Conservation (phyloP, 192 early-diverging fungal genomes). For the Linnemannia zychae region DNA sequence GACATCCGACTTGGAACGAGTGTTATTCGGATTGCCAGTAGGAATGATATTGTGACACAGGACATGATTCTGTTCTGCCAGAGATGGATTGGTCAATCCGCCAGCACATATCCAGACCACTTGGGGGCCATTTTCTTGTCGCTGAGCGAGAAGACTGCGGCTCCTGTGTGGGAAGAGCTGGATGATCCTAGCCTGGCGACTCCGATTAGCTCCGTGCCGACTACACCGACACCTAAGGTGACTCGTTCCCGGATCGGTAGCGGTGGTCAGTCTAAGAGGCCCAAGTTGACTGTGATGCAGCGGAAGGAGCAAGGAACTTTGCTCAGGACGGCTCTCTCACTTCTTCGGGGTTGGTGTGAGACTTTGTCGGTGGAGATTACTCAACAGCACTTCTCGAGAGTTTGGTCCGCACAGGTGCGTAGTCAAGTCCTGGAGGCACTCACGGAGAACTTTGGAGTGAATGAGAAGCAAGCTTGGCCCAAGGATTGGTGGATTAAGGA, state of each 20-base stretch:
- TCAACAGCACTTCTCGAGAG: constrained; percentile 4
- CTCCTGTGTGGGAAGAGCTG: constrained; percentile 10
- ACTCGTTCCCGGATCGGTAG: constrained; percentile 13
- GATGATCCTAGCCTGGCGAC: not conserved
- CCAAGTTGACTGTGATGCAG: constrained; percentile 31
- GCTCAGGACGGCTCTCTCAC: constrained; percentile 14
- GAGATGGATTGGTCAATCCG: constrained; percentile 16
- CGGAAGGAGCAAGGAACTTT: constrained; percentile 38
- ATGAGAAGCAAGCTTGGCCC: constrained; percentile 54
- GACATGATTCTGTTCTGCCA: constrained; percentile 45
- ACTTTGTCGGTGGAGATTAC: not conserved
- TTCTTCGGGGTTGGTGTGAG: constrained; percentile 32
- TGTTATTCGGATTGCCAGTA: constrained; percentile 19
- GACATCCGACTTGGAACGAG: constrained; percentile 21
- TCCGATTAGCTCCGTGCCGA: not conserved
- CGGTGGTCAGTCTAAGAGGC: not conserved
- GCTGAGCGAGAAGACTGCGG: constrained; percentile 34
- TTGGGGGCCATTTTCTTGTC: constrained; percentile 20
- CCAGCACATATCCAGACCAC: constrained; percentile 35
- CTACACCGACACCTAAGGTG: not conserved
- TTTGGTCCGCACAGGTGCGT: constrained; percentile 34
- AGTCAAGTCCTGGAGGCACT: constrained; percentile 38
- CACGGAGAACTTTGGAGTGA: constrained; percentile 50
- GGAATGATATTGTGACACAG: constrained; percentile 10
- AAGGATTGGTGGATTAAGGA: constrained; percentile 28